phyloP scores from a whole-genome alignment of 352 stramenopile species.

The Phytophthora quininea region DNA sequence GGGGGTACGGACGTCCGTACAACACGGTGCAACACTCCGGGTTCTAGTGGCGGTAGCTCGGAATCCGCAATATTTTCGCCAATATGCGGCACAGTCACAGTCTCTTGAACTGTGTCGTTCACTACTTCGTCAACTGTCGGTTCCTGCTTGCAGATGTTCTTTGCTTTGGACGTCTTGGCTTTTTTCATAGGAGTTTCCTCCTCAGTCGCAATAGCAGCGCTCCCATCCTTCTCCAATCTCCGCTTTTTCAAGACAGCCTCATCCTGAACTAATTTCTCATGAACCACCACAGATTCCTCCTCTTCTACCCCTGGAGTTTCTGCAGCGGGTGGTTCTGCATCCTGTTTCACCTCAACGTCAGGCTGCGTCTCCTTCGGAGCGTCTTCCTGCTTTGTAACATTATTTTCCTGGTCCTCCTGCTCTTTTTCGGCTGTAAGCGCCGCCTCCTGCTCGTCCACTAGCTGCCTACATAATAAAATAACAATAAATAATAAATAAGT shows the following conservation, averaged over 20 bases:
- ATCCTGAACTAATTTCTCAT: slow-evolving; percentile 16
- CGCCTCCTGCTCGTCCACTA: slow-evolving; percentile 60
- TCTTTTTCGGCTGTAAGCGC: slow-evolving; percentile 31
- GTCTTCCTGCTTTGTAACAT: slow-evolving; percentile 28
- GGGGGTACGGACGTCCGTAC: slow-evolving; percentile 45
- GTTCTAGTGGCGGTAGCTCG: neutral
- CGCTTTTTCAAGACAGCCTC: slow-evolving; percentile 35
- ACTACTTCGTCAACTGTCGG: slow-evolving; percentile 1
- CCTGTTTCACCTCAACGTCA: slow-evolving; percentile 5
- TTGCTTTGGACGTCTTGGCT: slow-evolving; percentile 19
- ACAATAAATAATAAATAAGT: neutral
- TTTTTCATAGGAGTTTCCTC: too few species aligned
- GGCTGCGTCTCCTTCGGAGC: neutral
- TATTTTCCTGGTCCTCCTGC: slow-evolving; percentile 27
- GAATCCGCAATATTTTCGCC: neutral
- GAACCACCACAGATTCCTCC: slow-evolving; percentile 2
- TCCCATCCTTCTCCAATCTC: slow-evolving; percentile 21
- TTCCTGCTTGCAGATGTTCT: slow-evolving; percentile 5
- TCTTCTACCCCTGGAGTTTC: slow-evolving; percentile 21
- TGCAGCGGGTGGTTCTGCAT: neutral
- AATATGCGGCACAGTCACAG: neutral
- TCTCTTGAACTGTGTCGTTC: neutral
- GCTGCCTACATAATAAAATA: slow-evolving; percentile 45
- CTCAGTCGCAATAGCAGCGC: slow-evolving; percentile 3
- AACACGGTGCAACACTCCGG: slow-evolving; percentile 39